Conservation (phyloP, 2,329 filamentous ascomycete genomes). For the Curvularia lunata region DNA sequence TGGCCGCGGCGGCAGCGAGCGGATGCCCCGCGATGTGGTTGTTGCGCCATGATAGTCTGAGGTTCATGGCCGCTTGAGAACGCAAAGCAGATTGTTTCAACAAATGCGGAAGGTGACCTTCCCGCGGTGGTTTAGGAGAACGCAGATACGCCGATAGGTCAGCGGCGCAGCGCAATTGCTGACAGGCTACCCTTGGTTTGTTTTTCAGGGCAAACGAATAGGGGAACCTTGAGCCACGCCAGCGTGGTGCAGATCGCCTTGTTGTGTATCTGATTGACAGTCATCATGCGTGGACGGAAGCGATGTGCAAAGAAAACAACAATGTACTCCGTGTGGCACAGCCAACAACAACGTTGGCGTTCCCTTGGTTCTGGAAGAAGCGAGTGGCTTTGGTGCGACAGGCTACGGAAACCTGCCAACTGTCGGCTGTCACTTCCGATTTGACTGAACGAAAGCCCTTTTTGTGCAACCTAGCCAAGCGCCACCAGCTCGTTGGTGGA, state of each 20-base stretch:
- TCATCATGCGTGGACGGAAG: background rate
- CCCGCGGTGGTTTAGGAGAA: constrained; percentile 6
- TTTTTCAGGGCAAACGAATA: background rate
- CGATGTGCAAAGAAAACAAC: background rate
- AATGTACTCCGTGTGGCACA: background rate
- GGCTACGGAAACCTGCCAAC: constrained; percentile 11
- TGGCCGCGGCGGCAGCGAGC: background rate
- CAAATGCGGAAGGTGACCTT: constrained; percentile 2
- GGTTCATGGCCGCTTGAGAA: constrained; percentile 7
- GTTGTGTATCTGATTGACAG: background rate
- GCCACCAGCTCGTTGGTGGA: constrained; percentile 13
- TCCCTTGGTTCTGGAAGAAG: background rate
- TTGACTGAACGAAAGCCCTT: background rate
- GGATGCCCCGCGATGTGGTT: constrained; percentile 1
- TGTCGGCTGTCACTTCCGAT: background rate
- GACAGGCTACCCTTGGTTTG: background rate
- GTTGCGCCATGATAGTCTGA: constrained; percentile 12
- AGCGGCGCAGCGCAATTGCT: background rate
- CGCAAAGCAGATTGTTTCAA: constrained; percentile 9
- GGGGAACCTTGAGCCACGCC: constrained; percentile 3
- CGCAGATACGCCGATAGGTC: background rate
- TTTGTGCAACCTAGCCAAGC: background rate
- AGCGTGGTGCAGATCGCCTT: constrained; percentile 6
- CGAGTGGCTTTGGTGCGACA: constrained; percentile 3
- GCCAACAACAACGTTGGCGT: background rate